Conservation (phyloP, 352 stramenopile species). For the Pythium oligandrum region DNA sequence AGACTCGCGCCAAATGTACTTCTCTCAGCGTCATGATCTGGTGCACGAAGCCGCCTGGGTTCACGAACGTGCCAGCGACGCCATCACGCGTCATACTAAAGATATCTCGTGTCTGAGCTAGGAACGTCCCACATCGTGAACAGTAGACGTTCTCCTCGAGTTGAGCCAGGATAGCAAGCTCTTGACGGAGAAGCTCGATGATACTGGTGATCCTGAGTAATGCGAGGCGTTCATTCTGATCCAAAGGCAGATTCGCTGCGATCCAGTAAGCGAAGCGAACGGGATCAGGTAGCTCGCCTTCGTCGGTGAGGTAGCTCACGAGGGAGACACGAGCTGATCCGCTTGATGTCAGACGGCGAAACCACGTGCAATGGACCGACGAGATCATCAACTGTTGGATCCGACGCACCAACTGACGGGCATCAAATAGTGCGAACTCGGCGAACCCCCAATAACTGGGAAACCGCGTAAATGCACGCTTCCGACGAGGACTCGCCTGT, state of each 20-base stretch:
- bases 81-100: slow-evolving; percentile 69
- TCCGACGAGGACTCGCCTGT: neutral
- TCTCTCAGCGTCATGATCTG: slow-evolving; percentile 74
- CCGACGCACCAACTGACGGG: slow-evolving; percentile 41
- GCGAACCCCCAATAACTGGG: slow-evolving; percentile 41
- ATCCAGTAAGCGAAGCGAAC: slow-evolving; percentile 80
- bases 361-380: slow-evolving; percentile 72
- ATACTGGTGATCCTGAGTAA: slow-evolving; percentile 58
- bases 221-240: slow-evolving; percentile 49
- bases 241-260: slow-evolving; percentile 59
- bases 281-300: slow-evolving; percentile 45
- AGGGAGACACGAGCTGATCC: slow-evolving; percentile 14
- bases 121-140: slow-evolving; percentile 48
- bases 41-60: slow-evolving; percentile 69
- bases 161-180: slow-evolving; percentile 52
- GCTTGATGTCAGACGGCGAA: slow-evolving; percentile 19
- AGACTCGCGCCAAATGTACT: slow-evolving; percentile 36
- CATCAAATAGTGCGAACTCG: slow-evolving; percentile 61
- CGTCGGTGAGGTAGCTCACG: slow-evolving; percentile 18
- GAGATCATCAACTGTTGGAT: slow-evolving; percentile 69
- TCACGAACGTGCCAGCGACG: slow-evolving; percentile 72
- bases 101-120: slow-evolving; percentile 69
- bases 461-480: slow-evolving; percentile 20
- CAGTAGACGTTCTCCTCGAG: slow-evolving; percentile 68
- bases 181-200: slow-evolving; percentile 45